These are phyloP conservation scores for Arthroderma uncinatum DNA, from an alignment of 2,329 filamentous ascomycete species.

Conservation along the genomic window DNA sequence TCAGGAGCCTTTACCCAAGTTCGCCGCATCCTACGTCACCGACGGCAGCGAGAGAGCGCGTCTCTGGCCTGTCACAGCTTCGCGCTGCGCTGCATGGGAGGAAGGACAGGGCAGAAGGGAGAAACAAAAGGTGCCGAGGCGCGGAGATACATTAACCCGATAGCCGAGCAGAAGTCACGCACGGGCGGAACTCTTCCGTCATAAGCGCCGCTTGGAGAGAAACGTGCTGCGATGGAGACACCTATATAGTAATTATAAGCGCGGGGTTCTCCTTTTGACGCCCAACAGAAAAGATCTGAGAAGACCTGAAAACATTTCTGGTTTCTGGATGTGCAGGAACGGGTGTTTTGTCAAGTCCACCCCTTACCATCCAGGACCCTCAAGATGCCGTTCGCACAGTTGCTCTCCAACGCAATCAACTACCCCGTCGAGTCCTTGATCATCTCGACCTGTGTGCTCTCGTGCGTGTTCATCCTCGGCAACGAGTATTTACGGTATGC, in stretches of 20 bases:
- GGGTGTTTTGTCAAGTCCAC: too few relatives aligned
- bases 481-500: constrained; percentile 41
- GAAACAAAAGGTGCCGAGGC: neutral
- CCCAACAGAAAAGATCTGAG: neutral
- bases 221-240: neutral
- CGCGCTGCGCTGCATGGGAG: neutral
- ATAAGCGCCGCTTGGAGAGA: neutral
- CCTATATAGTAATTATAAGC: neutral
- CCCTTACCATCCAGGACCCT: too few relatives aligned
- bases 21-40: neutral
- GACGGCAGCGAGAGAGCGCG: neutral
- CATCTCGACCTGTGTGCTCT: constrained; percentile 17
- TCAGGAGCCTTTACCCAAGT: neutral
- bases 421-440: neutral
- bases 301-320: too few relatives aligned
- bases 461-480: constrained; percentile 37
- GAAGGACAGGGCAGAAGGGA: neutral
- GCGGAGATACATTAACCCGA: neutral
- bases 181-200: neutral
- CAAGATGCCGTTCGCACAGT: neutral
- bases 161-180: neutral
- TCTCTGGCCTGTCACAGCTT: neutral
- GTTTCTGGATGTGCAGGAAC: neutral
- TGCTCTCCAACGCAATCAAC: neutral
- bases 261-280: neutral